Conservation (phyloP, 1,284 basidiomycete genomes). For the Salmacisia buchloeana region DNA sequence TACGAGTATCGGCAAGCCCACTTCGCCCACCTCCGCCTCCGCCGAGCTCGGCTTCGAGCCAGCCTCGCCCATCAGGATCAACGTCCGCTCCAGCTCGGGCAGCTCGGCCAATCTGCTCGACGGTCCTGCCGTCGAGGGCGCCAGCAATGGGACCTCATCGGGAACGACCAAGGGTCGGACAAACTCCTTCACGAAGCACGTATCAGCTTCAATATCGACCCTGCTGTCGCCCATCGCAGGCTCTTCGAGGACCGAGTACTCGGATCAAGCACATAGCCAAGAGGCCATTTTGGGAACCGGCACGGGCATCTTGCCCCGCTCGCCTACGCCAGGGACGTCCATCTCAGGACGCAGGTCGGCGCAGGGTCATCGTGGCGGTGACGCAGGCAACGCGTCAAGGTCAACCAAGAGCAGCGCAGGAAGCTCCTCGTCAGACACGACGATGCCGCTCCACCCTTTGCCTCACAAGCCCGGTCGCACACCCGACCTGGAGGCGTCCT, state of each 20-base stretch:
- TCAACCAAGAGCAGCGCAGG: neutral
- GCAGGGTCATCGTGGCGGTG: neutral
- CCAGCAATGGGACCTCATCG: too few relatives aligned
- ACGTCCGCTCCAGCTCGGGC: neutral
- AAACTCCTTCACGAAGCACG: neutral
- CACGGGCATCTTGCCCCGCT: neutral
- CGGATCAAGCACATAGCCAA: neutral
- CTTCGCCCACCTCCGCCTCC: neutral
- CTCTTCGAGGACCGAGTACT: neutral
- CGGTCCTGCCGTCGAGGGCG: too few relatives aligned
- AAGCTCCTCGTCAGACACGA: neutral
- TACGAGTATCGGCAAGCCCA: neutral
- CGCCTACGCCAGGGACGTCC: neutral
- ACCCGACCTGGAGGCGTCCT: neutral
- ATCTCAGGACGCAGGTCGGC: neutral
- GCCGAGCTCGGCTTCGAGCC: neutral
- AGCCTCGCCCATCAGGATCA: neutral
- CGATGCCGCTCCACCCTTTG: neutral
- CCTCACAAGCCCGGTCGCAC: neutral
- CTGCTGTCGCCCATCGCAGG: neutral
- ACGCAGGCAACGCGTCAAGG: neutral
- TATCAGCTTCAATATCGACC: neutral
- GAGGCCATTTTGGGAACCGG: neutral
- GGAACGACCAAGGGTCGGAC: too few relatives aligned
- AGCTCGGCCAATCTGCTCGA: too few relatives aligned